Evolutionary conservation across 73 alveolate species (phyloP), one percentile per base, ranked within the genome.

Genomic region (Durusdinium trenchii): DNA sequence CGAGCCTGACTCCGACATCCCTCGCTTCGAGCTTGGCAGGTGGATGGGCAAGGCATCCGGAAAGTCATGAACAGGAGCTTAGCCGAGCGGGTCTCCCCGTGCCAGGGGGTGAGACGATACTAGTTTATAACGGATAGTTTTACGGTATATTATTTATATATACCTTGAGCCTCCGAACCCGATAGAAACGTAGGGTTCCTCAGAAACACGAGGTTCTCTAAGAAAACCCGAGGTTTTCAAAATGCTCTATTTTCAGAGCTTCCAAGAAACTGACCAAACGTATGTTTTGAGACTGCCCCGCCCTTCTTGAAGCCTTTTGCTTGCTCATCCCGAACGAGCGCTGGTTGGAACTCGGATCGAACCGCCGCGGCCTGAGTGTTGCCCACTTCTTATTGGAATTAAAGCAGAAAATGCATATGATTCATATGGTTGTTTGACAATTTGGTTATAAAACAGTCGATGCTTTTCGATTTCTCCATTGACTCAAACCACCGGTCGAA

Each of bases 11-110:
- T 54, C 28, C 64, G 20, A 54, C 9, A 54, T 54, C 64, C 28
- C 64, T 32, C 48, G 32, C 40, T 42, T 5, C 40, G 62, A 30
- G 46, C 69, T 6, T 10, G 73, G 54, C 94, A 84, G 94, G 94
- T 51, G 6, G 94, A 84, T 51, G 94, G 76, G n/a, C 20, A 14
- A 10, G 50, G 75, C 94, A 51, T 51, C 50, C 48, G 36, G 76
- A 84, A 84, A 51, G 75, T 84, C 76, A 84, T 84, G 94, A 84
- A 84, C 94, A 84, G 94, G 94, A 84, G 1, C 5, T 7, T 18
- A 12, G 46, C 42, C 50, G 0, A 16, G 57, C n/a, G n/a, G n/a
- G n/a, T n/a, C n/a, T n/a, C n/a, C n/a, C n/a, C n/a, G n/a, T n/a
- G n/a, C n/a, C n/a, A n/a, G n/a, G n/a, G n/a, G n/a, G n/a, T n/a